Evolutionary conservation across 257 asterid species (phyloP), one percentile per base, ranked within the genome.

Genomic region (Primulina tabacum): DNA sequence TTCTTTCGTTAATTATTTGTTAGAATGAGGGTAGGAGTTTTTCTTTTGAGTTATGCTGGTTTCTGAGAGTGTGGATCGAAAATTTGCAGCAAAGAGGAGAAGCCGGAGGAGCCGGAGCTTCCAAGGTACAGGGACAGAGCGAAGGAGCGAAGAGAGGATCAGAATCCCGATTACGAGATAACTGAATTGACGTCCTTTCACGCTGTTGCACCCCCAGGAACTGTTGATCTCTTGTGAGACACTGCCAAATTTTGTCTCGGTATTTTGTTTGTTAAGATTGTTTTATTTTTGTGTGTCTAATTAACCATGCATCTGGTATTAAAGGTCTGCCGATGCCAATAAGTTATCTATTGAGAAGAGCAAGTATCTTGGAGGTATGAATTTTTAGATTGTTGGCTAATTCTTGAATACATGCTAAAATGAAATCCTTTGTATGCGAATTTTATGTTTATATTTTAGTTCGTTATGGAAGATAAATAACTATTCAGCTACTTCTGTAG

Each of bases 191-290:
- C 97, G 8, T 83, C 92, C 20, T 94, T 90, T 79, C 97, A 90
- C 67, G 96, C 96, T 62, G 99, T 90, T 76, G 96, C 96, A 68
- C 99, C 99, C n/a, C 99, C 99, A 0, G 99, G 99, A 34, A 79
- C 84, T 71, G 87, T 72, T 71, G 97, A 94, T 73, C 70, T 92
- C 24, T 73, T 83, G 98, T 92, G 77, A 73, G 79, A 68, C 65
- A 10, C 60, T 60, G 70, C 73, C 20, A 50, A 14, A 1, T 35
- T 30, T 66, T 21, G 14, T 38, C 68, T 29, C 7, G n/a, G 26
- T 33, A 20, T 60, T 71, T 12, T 55, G 8, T 2, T 62, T 29
- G 29, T 74, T 16, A 29, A 55, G 57, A 29, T 53, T 17, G 34
- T 43, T 33, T 58, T 62, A 40, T 68, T 24, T 24, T 24, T 24